phyloP scores from a whole-genome alignment of 352 stramenopile species.

The Globisporangium carolinianum region DNA sequence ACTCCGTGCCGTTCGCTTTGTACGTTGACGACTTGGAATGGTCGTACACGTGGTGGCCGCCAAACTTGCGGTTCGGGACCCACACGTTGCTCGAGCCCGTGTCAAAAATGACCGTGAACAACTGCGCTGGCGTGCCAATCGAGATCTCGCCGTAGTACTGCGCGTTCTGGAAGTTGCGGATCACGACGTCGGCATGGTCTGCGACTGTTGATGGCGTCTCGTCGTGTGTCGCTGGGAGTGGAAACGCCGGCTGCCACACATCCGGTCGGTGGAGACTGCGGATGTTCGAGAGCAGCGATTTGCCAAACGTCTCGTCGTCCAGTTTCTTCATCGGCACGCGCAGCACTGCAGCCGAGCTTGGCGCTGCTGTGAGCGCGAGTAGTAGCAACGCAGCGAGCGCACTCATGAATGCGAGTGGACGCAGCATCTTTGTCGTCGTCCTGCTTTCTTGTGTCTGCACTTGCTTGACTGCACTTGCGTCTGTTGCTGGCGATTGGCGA shows the following conservation, averaged over 20 bases:
- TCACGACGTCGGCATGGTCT: constrained; percentile 50
- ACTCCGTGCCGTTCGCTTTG: constrained; percentile 58
- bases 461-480: too few relatives aligned
- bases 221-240: constrained; percentile 1
- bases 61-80: constrained; percentile 19
- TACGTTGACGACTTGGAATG: constrained; percentile 56
- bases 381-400: constrained; percentile 7
- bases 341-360: constrained; percentile 23
- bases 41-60: constrained; percentile 48
- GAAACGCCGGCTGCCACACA: constrained; percentile 41
- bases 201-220: neutral
- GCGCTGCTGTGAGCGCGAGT: constrained; percentile 6
- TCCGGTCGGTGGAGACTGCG: constrained; percentile 26
- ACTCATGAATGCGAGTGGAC: constrained; percentile 10
- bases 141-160: constrained; percentile 93
- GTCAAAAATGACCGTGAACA: constrained; percentile 28
- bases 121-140: constrained; percentile 23
- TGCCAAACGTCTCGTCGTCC: constrained; percentile 52
- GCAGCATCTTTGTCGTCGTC: constrained; percentile 8
- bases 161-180: constrained; percentile 90
- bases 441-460: too few relatives aligned
- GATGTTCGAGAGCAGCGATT: constrained; percentile 43
- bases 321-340: constrained; percentile 71
- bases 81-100: constrained; percentile 27
- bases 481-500: neutral